These are phyloP conservation scores for Ceratocystiopsis sp. DNA, from an alignment of 2,329 filamentous ascomycete genomes.

Conservation along the genomic window DNA sequence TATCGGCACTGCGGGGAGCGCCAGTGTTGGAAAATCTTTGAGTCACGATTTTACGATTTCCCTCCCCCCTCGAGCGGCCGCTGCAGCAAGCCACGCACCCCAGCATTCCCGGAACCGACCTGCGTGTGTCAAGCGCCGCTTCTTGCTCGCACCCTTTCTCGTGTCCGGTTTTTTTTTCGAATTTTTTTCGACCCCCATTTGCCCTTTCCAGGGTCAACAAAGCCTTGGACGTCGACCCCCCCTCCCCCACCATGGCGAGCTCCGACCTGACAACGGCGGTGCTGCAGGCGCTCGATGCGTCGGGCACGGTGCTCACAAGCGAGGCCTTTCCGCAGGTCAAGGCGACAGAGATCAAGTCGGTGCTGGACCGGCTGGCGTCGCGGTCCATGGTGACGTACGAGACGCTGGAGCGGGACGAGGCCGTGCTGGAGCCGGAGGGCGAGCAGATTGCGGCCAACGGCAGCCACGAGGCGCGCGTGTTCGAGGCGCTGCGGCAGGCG, in stretches of 20 bases:
- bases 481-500: conserved; percentile 53
- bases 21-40: too few species aligned
- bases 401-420: conserved; percentile 63
- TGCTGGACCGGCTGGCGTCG: conserved; percentile 69
- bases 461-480: conserved; percentile 70
- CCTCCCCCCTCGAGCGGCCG: too few species aligned
- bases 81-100: too few species aligned
- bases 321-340: conserved; percentile 51
- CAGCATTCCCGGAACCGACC: too few species aligned
- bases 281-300: conserved; percentile 45
- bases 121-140: too few species aligned
- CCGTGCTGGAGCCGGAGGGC: conserved; percentile 57
- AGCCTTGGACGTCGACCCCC: too few species aligned
- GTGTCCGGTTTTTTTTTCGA: too few species aligned
- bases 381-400: conserved; percentile 79
- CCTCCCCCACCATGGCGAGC: conserved; percentile 3
- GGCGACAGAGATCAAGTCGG: conserved; percentile 62
- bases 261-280: conserved; percentile 47
- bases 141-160: too few species aligned
- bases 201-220: not conserved
- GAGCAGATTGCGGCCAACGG: conserved; percentile 56
- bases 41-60: too few species aligned
- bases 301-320: conserved; percentile 48
- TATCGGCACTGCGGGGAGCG: too few species aligned
- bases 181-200: not conserved